A percentile compares a stretch with the other conserved stretches of the same genome.
Conservation (phyloP, 176 grass and related monocot species). For the Hordeum vulgare region DNA sequence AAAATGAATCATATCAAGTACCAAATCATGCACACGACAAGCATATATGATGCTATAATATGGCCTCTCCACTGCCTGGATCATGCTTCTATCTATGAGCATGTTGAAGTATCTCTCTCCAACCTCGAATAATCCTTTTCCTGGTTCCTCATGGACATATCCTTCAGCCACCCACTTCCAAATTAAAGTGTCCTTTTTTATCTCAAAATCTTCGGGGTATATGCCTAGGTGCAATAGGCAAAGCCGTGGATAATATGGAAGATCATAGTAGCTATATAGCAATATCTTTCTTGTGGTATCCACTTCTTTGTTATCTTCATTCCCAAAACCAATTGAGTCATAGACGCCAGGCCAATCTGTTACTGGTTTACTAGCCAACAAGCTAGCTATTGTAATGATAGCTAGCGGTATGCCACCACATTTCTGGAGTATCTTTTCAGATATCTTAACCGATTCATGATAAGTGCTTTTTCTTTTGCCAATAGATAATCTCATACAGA, state of each 20-base stretch:
- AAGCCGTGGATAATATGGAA: neutral
- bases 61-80: neutral
- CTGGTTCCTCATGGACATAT: neutral
- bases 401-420: neutral
- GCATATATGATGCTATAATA: neutral
- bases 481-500: neutral
- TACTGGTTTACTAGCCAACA: neutral
- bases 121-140: neutral
- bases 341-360: neutral
- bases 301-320: neutral
- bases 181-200: neutral
- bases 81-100: neutral
- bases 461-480: neutral
- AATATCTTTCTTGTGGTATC: neutral
- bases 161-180: neutral
- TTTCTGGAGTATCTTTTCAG: neutral
- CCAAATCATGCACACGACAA: neutral
- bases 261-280: neutral
- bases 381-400: neutral
- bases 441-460: neutral
- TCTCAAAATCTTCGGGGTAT: neutral
- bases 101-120: neutral
- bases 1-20: neutral
- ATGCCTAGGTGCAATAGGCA: neutral
- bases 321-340: neutral